Base-by-base conservation (phyloP, 2,329 filamentous ascomycete species). In the Trichoderma lentiforme region DNA sequence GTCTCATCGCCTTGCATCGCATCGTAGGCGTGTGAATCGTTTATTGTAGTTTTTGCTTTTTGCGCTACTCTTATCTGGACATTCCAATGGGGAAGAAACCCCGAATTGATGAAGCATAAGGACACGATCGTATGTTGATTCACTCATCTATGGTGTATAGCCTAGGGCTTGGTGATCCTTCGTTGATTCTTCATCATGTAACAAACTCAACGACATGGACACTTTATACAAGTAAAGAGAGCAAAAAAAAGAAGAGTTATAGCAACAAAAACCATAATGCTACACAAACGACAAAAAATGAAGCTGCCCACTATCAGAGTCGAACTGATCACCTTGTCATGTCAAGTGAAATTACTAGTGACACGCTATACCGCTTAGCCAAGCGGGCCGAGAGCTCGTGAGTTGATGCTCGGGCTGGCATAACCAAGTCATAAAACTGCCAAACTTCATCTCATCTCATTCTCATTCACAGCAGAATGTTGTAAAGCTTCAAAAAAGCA, bases 321-420 rank as follows among this genome's bases (percentile, higher is more conserved):
- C 69, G 62, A 71, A 71, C 61, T 71, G 69, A 65, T 71, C 69
- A 71, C 61, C 62, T 71, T 71, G 69, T 66, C 69, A 65, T 65
- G 61, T 71, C 69, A 58, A 60, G 60, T 43, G 21, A 56, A 43
- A 28, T 60, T 71, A 71, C 69, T 66, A 71, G 61, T 66, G 62
- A 71, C 69, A 71, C 69, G 69, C 69, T 71, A 66, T 71, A 71
- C 62, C 69, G 69, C 61, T 65, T 66, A 65, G 69, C 69, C 62
- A 71, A 66, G 69, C 62, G 69, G 69, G 69, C 69, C n/a, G 32
- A 36, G 34, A 47, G 68, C 30, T 63, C 24, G 9, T 36, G 14
- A 53, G 39, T 36, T 70, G 66, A 43, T 18, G 34, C 34, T 67
- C 12, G 21, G 53, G 6, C 3, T n/a, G 18, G 15, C 15, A 67